These are phyloP conservation scores for Lentinula guzmanii DNA, from an alignment of 768 basidiomycete species.

Conservation along the genomic window DNA sequence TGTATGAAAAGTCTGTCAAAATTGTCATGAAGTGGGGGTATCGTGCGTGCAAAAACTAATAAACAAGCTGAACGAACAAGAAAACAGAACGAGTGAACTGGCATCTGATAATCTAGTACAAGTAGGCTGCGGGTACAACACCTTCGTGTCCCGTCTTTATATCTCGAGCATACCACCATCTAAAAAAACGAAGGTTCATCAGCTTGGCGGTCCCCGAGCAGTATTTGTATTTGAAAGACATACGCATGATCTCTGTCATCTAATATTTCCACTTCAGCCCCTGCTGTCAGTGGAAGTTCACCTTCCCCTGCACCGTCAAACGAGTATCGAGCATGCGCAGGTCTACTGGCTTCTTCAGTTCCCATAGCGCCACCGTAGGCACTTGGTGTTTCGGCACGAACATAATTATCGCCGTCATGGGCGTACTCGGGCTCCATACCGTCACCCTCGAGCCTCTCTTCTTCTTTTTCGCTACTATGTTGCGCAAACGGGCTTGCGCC, in stretches of 20 bases:
- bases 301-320: slow-evolving; percentile 78
- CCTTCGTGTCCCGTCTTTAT: slow-evolving; percentile 76
- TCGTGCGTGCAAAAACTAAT: slow-evolving; percentile 1
- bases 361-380: slow-evolving; percentile 62
- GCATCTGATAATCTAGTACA: slow-evolving; percentile 50
- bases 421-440: slow-evolving; percentile 52
- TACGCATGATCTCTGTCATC: slow-evolving; percentile 80
- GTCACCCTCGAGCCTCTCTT: slow-evolving; percentile 33
- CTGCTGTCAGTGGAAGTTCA: slow-evolving; percentile 63
- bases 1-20: slow-evolving; percentile 3
- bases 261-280: slow-evolving; percentile 68
- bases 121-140: slow-evolving; percentile 87
- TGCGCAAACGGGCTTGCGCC: slow-evolving; percentile 40
- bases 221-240: slow-evolving; percentile 21
- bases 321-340: slow-evolving; percentile 76
- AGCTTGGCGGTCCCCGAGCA: not conserved
- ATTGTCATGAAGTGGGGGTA: slow-evolving; percentile 3
- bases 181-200: slow-evolving; percentile 21
- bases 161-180: slow-evolving; percentile 95
- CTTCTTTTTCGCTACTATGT: slow-evolving; percentile 50
- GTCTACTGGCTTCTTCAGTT: slow-evolving; percentile 64
- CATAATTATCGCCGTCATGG: slow-evolving; percentile 70
- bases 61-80: slow-evolving; percentile 12
- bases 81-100: slow-evolving; percentile 32
- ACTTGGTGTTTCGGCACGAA: slow-evolving; percentile 77